Conservation (phyloP, 805 yeast genomes). For the Wickerhamiella brachini region DNA sequence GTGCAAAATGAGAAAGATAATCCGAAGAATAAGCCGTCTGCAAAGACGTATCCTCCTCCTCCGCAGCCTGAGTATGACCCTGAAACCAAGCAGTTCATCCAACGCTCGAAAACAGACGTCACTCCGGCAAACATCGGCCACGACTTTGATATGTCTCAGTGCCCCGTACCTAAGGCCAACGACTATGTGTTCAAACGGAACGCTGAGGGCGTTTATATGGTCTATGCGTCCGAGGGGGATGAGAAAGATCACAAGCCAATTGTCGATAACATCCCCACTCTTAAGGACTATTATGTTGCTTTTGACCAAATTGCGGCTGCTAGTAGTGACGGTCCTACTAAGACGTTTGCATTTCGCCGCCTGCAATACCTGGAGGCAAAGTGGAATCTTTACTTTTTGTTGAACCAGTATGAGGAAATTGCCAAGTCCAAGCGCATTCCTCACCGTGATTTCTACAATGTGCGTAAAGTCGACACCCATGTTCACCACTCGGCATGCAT, state of each 20-base stretch:
- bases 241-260: conserved; percentile 23
- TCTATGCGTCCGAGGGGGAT: conserved; percentile 26
- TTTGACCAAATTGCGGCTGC: conserved; percentile 56
- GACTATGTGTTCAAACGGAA: conserved; percentile 34
- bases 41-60: conserved; percentile 86
- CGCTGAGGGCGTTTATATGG: conserved; percentile 58
- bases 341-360: conserved; percentile 89
- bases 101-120: conserved; percentile 22
- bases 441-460: conserved; percentile 94
- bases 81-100: conserved; percentile 36
- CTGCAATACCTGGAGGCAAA: conserved; percentile 89
- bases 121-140: conserved; percentile 30
- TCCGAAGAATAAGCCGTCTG: conserved; percentile 62
- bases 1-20: conserved; percentile 61
- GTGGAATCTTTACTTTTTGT: conserved; percentile 79
- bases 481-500: conserved; percentile 98
- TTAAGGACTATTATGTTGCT: conserved; percentile 76
- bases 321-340: conserved; percentile 90
- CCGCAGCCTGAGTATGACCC: conserved; percentile 80
- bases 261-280: conserved; percentile 53
- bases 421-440: conserved; percentile 85
- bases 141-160: conserved; percentile 45
- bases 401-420: conserved; percentile 87
- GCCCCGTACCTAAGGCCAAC: conserved; percentile 38
- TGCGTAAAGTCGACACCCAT: conserved; percentile 94